Percentiles rank a stretch among this genome's conserved stretches.
These are phyloP conservation scores for Yamadazyma phyllophila DNA, from an alignment of 805 yeast species.

Conservation along the genomic window DNA sequence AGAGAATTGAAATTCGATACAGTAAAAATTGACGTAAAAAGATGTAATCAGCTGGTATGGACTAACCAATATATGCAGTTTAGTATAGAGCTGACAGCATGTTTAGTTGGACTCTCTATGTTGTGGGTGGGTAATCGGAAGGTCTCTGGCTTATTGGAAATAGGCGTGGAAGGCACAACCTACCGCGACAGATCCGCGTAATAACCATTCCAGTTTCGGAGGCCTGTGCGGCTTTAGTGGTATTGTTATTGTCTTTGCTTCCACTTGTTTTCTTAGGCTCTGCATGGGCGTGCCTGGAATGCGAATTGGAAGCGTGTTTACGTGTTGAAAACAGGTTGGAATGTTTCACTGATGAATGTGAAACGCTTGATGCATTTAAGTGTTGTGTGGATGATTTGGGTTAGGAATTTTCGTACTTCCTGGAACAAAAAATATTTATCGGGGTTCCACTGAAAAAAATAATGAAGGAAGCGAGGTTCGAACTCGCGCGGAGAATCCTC, in stretches of 20 bases:
- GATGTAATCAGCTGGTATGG: no score
- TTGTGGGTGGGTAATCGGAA: no score
- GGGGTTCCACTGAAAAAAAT: constrained; percentile 24
- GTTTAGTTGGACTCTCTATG: no score
- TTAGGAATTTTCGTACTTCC: neutral
- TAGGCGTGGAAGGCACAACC: neutral
- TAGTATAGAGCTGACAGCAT: no score
- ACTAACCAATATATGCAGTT: no score
- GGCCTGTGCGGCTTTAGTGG: neutral
- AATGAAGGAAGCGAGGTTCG: constrained; percentile 53
- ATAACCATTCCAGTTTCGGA: neutral
- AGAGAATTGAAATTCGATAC: neutral
- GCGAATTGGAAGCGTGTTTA: neutral
- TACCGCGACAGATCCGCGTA: neutral
- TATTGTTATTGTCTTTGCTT: neutral
- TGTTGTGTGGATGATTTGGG: neutral
- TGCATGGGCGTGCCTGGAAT: neutral
- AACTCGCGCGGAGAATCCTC: constrained; percentile 52
- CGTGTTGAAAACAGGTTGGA: neutral
- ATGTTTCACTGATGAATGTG: neutral
- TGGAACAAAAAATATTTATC: neutral
- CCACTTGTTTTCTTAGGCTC: neutral
- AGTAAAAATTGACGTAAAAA: neutral
- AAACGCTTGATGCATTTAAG: no score
- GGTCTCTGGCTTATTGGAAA: no score